phyloP scores from a whole-genome alignment of 768 basidiomycete genomes.

The Amanita inopinata region DNA sequence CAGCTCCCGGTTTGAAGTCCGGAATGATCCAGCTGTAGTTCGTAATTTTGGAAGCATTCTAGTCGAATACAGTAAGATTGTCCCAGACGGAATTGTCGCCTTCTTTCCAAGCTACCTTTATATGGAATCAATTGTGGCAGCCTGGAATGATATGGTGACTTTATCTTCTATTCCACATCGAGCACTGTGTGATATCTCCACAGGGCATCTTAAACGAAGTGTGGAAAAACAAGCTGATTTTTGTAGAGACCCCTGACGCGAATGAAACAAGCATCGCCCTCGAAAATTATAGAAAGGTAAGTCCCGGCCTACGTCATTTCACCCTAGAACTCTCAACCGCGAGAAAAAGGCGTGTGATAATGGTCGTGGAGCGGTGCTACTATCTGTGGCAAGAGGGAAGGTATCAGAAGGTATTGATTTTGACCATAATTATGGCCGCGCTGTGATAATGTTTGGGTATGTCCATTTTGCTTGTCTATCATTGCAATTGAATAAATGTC shows the following conservation, averaged over 20 bases:
- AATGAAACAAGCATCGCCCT: constrained; percentile 97
- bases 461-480: constrained; percentile 9
- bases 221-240: constrained; percentile 98
- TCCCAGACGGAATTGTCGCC: constrained; percentile 96
- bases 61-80: constrained; percentile 94
- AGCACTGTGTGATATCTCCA: neutral
- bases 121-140: constrained; percentile 99
- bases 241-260: constrained; percentile 98
- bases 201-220: constrained; percentile 98
- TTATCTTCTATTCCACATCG: neutral
- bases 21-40: constrained; percentile 98
- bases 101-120: constrained; percentile 99
- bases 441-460: constrained; percentile 99
- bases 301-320: constrained; percentile 10
- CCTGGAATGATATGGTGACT: constrained; percentile 99
- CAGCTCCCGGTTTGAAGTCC: constrained; percentile 95
- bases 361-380: constrained; percentile 89
- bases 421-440: constrained; percentile 97
- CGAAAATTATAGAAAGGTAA: constrained; percentile 91
- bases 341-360: constrained; percentile 86
- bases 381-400: constrained; percentile 97
- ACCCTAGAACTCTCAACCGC: constrained; percentile 8
- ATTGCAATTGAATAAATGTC: constrained; percentile 10
- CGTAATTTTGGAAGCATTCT: constrained; percentile 98
- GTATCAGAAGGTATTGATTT: constrained; percentile 99